Evolutionary conservation across 441 rosid genomes (phyloP).

Genomic region (Brassica hybrid): DNA sequence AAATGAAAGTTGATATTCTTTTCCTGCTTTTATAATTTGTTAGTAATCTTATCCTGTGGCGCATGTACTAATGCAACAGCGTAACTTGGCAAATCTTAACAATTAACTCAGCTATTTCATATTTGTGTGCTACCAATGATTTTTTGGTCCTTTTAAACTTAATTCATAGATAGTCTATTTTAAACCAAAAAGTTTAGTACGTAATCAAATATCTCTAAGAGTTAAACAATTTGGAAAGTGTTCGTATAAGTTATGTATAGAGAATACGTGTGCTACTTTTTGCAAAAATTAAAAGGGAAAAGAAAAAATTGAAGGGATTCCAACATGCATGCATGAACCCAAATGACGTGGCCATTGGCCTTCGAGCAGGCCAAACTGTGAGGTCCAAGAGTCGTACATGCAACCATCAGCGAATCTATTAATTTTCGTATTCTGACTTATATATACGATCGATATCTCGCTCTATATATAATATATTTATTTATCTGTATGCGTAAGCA

Average conservation of each 20-base stretch:
- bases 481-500: neutral
- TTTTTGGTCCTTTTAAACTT: conserved; percentile 3
- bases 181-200: neutral
- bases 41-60: neutral
- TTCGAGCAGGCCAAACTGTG: conserved; percentile 27
- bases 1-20: conserved; percentile 24
- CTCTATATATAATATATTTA: conserved; percentile 2
- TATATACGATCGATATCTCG: neutral
- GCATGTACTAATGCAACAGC: neutral
- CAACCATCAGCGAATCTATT: conserved; percentile 29
- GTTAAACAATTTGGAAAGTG: conserved; percentile 8
- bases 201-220: neutral
- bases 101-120: neutral
- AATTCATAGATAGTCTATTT: neutral
- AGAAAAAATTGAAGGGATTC: neutral
- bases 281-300: conserved; percentile 6
- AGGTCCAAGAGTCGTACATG: conserved; percentile 37
- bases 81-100: neutral
- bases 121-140: neutral
- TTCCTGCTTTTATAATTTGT: neutral
- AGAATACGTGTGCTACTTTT: conserved; percentile 2
- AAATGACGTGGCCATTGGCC: conserved; percentile 30
- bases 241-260: neutral
- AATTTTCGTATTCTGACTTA: neutral
- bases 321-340: conserved; percentile 33